Percentiles rank a stretch among this genome's conserved stretches.
These are phyloP conservation scores for Danielia reshetovae DNA, from an alignment of 805 yeast species.

Conservation along the genomic window DNA sequence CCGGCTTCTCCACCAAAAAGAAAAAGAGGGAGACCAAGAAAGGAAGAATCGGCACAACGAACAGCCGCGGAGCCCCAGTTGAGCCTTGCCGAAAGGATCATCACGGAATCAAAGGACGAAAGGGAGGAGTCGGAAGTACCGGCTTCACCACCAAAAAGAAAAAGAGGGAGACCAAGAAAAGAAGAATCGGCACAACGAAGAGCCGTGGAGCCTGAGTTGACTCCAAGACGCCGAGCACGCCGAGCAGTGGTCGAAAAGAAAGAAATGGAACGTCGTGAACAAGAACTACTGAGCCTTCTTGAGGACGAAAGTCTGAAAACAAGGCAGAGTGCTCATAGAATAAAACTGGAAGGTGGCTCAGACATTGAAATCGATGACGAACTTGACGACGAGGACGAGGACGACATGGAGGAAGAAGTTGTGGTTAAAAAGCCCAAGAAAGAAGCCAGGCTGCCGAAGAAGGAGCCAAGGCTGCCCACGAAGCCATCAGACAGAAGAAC, in stretches of 20 bases:
- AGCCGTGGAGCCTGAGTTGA: neutral
- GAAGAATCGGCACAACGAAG: conserved; percentile 3
- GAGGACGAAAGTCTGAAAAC: neutral
- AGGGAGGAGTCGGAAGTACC: conserved; percentile 1
- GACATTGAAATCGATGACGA: conserved; percentile 3
- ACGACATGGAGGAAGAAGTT: conserved; percentile 2
- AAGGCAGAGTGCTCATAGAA: neutral
- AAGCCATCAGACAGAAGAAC: conserved; percentile 7
- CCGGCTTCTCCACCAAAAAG: conserved; percentile 7
- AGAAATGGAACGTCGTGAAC: conserved; percentile 2
- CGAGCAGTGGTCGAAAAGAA: conserved; percentile 3
- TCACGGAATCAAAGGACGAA: conserved; percentile 2
- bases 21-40: conserved; percentile 11
- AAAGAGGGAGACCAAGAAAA: conserved; percentile 11
- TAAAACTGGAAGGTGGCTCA: conserved; percentile 4
- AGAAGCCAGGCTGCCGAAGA: conserved; percentile 1
- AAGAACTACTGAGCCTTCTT: neutral
- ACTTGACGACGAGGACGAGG: conserved; percentile 5
- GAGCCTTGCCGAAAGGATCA: conserved; percentile 1
- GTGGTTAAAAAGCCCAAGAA: neutral
- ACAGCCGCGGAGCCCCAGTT: neutral
- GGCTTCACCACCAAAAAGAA: conserved; percentile 8
- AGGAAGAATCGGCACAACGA: conserved; percentile 4
- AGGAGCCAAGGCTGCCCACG: conserved; percentile 1
- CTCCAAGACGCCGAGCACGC: conserved; percentile 3